These are phyloP conservation scores for Alternaria sp. DNA, from an alignment of 2,329 filamentous ascomycete species.

Conservation along the genomic window DNA sequence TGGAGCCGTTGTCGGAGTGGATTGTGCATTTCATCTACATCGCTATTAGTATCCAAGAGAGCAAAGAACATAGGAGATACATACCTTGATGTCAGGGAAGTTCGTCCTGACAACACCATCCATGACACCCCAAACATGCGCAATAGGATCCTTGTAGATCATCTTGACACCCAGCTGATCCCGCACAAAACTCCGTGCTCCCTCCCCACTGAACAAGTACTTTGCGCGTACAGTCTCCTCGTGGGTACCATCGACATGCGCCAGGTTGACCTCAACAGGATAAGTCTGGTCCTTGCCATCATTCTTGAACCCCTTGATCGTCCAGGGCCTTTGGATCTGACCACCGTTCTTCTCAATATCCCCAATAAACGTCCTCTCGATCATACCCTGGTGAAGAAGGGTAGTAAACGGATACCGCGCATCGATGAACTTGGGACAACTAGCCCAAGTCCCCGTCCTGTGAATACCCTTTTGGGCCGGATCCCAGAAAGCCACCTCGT, in stretches of 20 bases:
- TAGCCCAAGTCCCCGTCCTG: conserved; percentile 76
- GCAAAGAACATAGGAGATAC: neutral
- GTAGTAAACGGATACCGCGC: conserved; percentile 70
- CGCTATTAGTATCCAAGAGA: conserved; percentile 8
- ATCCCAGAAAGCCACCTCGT: conserved; percentile 72
- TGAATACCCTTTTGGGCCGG: conserved; percentile 62
- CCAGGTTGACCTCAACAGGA: conserved; percentile 79
- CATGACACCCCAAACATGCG: conserved; percentile 71
- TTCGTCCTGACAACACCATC: conserved; percentile 69
- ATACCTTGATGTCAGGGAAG: conserved; percentile 67
- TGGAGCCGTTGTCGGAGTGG: conserved; percentile 67
- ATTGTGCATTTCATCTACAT: conserved; percentile 70
- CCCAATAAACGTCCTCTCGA: conserved; percentile 67
- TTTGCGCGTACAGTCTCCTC: conserved; percentile 70
- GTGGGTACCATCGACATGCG: conserved; percentile 75
- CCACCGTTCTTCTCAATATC: conserved; percentile 67
- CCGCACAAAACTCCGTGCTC: conserved; percentile 66
- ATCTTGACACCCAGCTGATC: conserved; percentile 71
- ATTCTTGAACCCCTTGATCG: conserved; percentile 66
- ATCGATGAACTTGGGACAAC: conserved; percentile 82
- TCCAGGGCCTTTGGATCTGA: conserved; percentile 66
- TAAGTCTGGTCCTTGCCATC: conserved; percentile 70
- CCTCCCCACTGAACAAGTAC: conserved; percentile 69
- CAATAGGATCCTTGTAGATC: conserved; percentile 67
- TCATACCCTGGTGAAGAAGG: conserved; percentile 67